These are phyloP conservation scores for Pichia thaimueangensis DNA, from an alignment of 805 yeast species.

Conservation along the genomic window DNA sequence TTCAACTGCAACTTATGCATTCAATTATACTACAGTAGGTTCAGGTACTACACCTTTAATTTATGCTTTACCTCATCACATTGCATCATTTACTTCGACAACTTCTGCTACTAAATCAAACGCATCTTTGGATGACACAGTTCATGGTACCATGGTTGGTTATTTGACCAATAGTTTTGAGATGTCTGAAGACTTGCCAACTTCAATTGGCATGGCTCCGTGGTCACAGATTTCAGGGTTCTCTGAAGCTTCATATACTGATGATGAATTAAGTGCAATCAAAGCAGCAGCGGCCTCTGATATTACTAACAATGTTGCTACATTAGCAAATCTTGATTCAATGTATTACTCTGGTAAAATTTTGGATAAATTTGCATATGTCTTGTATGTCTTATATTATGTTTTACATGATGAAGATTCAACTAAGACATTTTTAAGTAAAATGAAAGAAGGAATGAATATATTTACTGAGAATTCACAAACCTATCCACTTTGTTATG, in stretches of 20 bases:
- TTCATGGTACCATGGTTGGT: conserved; percentile 44
- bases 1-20: conserved; percentile 34
- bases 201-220: conserved; percentile 42
- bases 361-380: conserved; percentile 51
- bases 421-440: conserved; percentile 43
- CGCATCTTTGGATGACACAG: conserved; percentile 39
- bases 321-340: conserved; percentile 32
- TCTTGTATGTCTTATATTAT: conserved; percentile 44
- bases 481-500: conserved; percentile 46
- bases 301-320: conserved; percentile 42
- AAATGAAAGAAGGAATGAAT: conserved; percentile 41
- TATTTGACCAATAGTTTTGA: conserved; percentile 36
- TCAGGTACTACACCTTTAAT: conserved; percentile 36
- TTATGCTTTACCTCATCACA: conserved; percentile 50
- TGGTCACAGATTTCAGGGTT: conserved; percentile 44
- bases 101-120: conserved; percentile 28
- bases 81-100: conserved; percentile 31
- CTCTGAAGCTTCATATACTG: conserved; percentile 30
- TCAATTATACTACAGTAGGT: conserved; percentile 41
- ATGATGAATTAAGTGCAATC: conserved; percentile 35
- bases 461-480: conserved; percentile 37
- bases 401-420: conserved; percentile 38
- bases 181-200: conserved; percentile 40
- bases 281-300: conserved; percentile 28
- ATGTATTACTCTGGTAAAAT: conserved; percentile 50